Conservation (phyloP, 1,284 basidiomycete genomes). For the Irpex rosettiformis region DNA sequence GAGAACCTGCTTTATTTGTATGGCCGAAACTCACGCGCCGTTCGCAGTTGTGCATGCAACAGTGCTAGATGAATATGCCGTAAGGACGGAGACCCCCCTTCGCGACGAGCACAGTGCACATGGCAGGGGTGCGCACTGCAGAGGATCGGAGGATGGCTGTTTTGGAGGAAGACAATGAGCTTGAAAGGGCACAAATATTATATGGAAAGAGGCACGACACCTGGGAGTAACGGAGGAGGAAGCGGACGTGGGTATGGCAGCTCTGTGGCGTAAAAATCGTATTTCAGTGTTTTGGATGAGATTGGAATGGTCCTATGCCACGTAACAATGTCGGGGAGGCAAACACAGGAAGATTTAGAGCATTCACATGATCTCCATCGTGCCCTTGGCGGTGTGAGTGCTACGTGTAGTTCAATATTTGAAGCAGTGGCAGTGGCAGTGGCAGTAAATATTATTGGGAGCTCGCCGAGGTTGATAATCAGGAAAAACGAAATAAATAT, state of each 20-base stretch:
- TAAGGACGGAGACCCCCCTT: neutral
- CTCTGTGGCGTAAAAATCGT: neutral
- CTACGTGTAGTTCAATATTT: neutral
- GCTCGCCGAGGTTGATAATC: no score
- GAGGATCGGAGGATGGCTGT: no score
- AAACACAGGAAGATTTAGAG: neutral
- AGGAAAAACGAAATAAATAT: no score
- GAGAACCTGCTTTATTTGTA: neutral
- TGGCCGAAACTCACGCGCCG: neutral
- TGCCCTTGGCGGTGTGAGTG: neutral
- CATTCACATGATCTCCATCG: neutral
- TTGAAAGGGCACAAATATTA: no score
- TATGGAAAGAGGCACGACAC: neutral
- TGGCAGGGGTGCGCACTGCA: no score
- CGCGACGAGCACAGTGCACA: neutral
- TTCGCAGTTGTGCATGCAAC: no score
- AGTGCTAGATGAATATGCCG: no score
- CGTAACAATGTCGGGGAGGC: slow-evolving; percentile 3
- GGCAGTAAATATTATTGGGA: neutral
- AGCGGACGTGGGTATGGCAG: neutral
- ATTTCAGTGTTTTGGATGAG: neutral
- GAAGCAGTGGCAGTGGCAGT: no score
- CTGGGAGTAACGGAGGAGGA: neutral
- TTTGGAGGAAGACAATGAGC: no score
- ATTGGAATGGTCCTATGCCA: neutral